Base-by-base conservation (phyloP, 2,329 filamentous ascomycete genomes). In the Colletotrichum tamarilloi region DNA sequence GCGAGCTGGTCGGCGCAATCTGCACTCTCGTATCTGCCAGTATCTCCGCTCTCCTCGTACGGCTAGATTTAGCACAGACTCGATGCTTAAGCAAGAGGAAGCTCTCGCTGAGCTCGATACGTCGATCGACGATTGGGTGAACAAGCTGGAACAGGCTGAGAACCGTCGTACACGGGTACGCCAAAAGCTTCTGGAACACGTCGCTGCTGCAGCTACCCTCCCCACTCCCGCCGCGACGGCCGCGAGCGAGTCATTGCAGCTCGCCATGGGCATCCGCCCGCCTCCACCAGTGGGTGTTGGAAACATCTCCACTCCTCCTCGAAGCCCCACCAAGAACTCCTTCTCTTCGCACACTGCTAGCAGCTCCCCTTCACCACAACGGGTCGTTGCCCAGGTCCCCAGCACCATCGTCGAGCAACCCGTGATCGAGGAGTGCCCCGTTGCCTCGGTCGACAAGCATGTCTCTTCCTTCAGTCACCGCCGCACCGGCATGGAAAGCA, bases 101-200 rank as follows among this genome's bases (percentile, higher is more conserved):
- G 92, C 93, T 1, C 86, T 96, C 12, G 90, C 91, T 1, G 93
- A 95, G 80, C 88, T 96, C 7, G 93, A 96, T 79, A 85, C 88
- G 19, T 93, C 92, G 3, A 95, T 96, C 75, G 94, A 95, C 77
- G 93, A 95, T 79, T 95, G 94, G 92, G 91, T 94, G 62, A 87
- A 84, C 77, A 95, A 95, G 83, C 88, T 95, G n/a, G 94, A 95
- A 79, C 89, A 92, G 75, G 92, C 93, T 11, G 94, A 96, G 81
- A 94, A 95, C 79, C 88, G 94, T 78, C 91, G 93, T 53, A 92
- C 91, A 19, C 88, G 92, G 7, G 91, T 96, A 57, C 89, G 93
- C 49, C 93, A 95, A 80, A 96, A 95, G 85, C 85, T 96, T 14
- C 88, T 96, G 4, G 93, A 96, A 82, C 94, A 96, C 78, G 91